A percentile compares a stretch with the other conserved stretches of the same genome.
Evolutionary conservation across 345 rosid species (phyloP).

Genomic region (Sisymbrium altissimum): DNA sequence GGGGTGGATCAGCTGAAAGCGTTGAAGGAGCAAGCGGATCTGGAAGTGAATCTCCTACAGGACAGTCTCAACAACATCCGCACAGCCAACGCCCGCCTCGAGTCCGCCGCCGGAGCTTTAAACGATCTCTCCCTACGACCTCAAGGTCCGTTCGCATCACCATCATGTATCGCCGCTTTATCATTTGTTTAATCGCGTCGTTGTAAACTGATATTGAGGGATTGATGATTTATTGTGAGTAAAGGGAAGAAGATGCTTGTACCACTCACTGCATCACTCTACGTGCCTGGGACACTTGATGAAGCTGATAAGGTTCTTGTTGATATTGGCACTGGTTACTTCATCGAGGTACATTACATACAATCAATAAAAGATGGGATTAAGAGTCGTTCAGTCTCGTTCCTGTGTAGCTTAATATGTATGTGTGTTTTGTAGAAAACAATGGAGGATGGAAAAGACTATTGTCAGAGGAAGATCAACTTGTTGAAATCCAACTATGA

Average conservation of each 20-base stretch:
- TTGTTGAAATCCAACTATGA: conserved; percentile 91
- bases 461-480: conserved; percentile 90
- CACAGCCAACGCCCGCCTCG: conserved; percentile 84
- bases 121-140: conserved; percentile 79
- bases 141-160: conserved; percentile 39
- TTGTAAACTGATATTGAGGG: background rate
- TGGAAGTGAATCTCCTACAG: conserved; percentile 86
- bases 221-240: background rate
- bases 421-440: conserved; percentile 56
- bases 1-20: conserved; percentile 85
- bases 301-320: conserved; percentile 78
- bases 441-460: conserved; percentile 84
- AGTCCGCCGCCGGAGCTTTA: conserved; percentile 71
- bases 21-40: conserved; percentile 79
- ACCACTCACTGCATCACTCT: conserved; percentile 93
- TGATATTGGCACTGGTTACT: conserved; percentile 97
- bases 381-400: background rate
- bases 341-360: conserved; percentile 73
- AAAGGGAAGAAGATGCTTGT: conserved; percentile 77
- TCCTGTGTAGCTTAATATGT: background rate
- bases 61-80: conserved; percentile 97
- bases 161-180: background rate
- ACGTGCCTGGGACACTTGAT: conserved; percentile 83
- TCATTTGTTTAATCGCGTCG: background rate
- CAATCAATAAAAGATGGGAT: background rate